Evolutionary conservation across 148 eudicot genomes (phyloP).

Genomic region (Vaccinium macrocarpon): DNA sequence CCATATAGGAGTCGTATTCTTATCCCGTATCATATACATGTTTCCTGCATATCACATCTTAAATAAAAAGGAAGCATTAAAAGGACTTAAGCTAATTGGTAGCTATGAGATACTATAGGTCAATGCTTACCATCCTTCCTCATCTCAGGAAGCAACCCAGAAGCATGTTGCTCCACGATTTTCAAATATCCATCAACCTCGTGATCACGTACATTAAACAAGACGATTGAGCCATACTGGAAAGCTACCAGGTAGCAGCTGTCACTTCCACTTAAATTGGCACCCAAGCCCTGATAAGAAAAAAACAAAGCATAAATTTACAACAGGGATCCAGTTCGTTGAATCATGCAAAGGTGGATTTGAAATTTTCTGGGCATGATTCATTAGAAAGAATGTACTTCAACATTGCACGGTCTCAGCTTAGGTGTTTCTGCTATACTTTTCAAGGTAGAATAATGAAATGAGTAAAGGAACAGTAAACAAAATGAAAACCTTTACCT

Average conservation of each 20-base stretch:
- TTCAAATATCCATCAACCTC: conserved; percentile 81
- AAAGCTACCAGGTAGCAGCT: conserved; percentile 83
- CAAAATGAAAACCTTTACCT: not conserved
- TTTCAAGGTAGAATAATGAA: not conserved
- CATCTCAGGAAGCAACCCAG: conserved; percentile 86
- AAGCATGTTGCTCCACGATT: conserved; percentile 73
- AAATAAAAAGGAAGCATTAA: not conserved
- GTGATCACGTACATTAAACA: conserved; percentile 81
- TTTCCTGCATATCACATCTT: not conserved
- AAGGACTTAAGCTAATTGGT: not conserved
- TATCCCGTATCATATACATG: not conserved
- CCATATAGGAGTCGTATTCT: not conserved
- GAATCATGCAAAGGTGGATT: not conserved
- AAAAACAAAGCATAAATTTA: not conserved
- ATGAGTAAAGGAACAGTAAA: not conserved
- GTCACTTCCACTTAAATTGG: conserved; percentile 66
- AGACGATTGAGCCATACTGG: conserved; percentile 89
- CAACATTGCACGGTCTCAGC: not conserved
- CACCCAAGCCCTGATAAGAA: conserved; percentile 60
- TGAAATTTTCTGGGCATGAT: not conserved
- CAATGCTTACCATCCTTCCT: conserved; percentile 80
- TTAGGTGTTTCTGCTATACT: not conserved
- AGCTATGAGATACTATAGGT: not conserved
- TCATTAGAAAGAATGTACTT: not conserved
- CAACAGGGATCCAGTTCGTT: not conserved